A percentile compares a stretch with the other conserved stretches of the same genome.
Conservation (phyloP, 2,329 filamentous ascomycete species). For the Blastomyces parvus region DNA sequence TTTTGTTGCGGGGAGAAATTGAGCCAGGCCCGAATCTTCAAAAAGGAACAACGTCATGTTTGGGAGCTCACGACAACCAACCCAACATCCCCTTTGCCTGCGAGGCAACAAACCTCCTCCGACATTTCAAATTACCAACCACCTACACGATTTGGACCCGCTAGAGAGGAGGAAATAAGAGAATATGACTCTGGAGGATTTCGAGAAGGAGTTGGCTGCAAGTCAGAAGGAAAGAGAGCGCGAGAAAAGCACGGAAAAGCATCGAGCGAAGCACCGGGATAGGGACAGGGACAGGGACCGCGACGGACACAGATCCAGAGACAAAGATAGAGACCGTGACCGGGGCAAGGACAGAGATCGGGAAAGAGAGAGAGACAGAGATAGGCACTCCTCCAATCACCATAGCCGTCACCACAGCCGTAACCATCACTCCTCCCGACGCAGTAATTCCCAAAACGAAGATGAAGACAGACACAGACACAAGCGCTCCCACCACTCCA, state of each 20-base stretch:
- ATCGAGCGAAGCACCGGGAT: slow-evolving; percentile 32
- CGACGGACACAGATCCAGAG: slow-evolving; percentile 25
- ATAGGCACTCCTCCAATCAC: slow-evolving; percentile 24
- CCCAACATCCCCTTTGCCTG: not conserved
- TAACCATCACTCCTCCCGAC: slow-evolving; percentile 29
- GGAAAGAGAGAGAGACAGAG: slow-evolving; percentile 30
- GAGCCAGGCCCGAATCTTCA: not conserved
- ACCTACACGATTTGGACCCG: not conserved
- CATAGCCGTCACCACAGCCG: slow-evolving; percentile 42
- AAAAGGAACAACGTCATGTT: slow-evolving; percentile 2
- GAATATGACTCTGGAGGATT: slow-evolving; percentile 55
- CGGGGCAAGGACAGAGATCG: slow-evolving; percentile 29
- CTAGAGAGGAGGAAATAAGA: not conserved
- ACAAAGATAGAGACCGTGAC: slow-evolving; percentile 30
- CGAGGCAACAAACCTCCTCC: not conserved
- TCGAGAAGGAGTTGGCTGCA: slow-evolving; percentile 65
- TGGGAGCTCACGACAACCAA: not conserved
- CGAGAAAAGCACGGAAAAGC: slow-evolving; percentile 25
- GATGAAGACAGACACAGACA: slow-evolving; percentile 50
- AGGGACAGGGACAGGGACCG: slow-evolving; percentile 30
- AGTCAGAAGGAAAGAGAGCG: slow-evolving; percentile 35
- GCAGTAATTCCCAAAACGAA: slow-evolving; percentile 34
- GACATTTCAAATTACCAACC: not conserved
- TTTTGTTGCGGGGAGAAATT: slow-evolving; percentile 3
- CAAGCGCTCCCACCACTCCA: slow-evolving; percentile 53